Evolutionary conservation across 805 yeast genomes (phyloP).

Genomic region (Jamesozyma rosinii): DNA sequence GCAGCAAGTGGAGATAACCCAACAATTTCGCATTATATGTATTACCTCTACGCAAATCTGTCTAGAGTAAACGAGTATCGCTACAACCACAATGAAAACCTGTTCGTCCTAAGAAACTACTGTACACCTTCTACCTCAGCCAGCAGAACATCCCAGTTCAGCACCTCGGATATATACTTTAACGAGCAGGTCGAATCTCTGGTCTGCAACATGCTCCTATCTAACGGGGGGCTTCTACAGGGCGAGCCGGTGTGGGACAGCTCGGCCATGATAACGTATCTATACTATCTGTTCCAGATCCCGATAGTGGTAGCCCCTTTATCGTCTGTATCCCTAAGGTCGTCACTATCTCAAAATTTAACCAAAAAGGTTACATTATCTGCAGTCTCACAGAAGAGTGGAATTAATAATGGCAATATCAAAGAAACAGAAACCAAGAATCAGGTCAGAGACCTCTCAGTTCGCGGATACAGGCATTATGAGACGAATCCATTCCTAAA

Average conservation of each 20-base stretch:
- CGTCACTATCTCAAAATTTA: conserved; percentile 3
- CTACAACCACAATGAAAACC: conserved; percentile 10
- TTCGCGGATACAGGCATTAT: conserved; percentile 14
- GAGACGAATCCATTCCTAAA: conserved; percentile 25
- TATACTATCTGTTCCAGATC: conserved; percentile 25
- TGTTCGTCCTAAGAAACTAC: conserved; percentile 18
- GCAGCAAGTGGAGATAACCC: conserved; percentile 30
- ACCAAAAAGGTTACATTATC: neutral
- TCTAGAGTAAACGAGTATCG: conserved; percentile 15
- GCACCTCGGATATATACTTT: conserved; percentile 10
- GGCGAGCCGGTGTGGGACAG: conserved; percentile 25
- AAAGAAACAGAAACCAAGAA: neutral
- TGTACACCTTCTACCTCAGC: conserved; percentile 13
- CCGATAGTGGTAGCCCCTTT: conserved; percentile 25
- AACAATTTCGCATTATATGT: conserved; percentile 33
- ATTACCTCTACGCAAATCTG: conserved; percentile 26
- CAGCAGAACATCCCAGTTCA: conserved; percentile 26
- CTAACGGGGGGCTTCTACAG: conserved; percentile 25
- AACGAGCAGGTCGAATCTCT: conserved; percentile 25
- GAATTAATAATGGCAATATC: neutral
- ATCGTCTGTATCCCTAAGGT: conserved; percentile 17
- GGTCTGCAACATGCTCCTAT: conserved; percentile 22
- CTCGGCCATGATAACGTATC: conserved; percentile 16
- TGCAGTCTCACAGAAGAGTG: neutral
- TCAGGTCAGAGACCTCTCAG: conserved; percentile 18